Evolutionary conservation across 2,329 filamentous ascomycete genomes (phyloP), one percentile per base, ranked within the genome.

Genomic region (Penicillium sp.): DNA sequence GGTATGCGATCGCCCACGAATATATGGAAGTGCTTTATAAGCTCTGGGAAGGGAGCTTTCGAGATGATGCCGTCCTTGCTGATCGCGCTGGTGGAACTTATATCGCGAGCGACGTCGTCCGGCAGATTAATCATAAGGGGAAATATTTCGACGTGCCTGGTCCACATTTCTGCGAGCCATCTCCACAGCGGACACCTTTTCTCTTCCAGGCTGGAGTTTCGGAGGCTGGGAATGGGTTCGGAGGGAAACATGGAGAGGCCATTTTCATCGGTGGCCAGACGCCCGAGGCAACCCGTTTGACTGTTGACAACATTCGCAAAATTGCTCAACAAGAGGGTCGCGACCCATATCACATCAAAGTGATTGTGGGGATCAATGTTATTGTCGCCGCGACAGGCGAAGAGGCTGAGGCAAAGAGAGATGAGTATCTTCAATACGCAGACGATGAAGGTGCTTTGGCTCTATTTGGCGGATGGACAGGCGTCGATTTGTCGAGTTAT

Each of bases 31-130:
- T 74, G 1, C 51, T 67, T 2, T 73, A 74, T 42, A 78, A 78
- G 61, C 69, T 81, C 0, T 81, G 76, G 76, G 78, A 81, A 65
- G 75, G 75, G 0, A 77, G 73, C 7, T 82, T 78, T 77, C 65
- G 71, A 13, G 69, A 72, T 27, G 66, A 65, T 5, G 68, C 71
- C 0, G 64, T 73, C 54, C 27, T 54, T 42, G 21, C 51, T 46
- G 17, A 55, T 51, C 52, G 17, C 8, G 37, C 26, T 1, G 7
- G 21, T 17, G 37, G 37, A 9, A 18, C 15, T 4, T 41, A 41
- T 27, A 41, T 41, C 6, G 37, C 17, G 17, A 41, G 37, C 6
- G 23, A 41, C 21, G 37, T 13, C 27, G 37, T 41, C 4, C 37
- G 37, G 7, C 37, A 17, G 17, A 27, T 41, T 7, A 41, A 41